Percentiles rank a stretch among this genome's conserved stretches.
These are phyloP conservation scores for Anthostomella pinea DNA, from an alignment of 2,329 filamentous ascomycete genomes.

Conservation along the genomic window DNA sequence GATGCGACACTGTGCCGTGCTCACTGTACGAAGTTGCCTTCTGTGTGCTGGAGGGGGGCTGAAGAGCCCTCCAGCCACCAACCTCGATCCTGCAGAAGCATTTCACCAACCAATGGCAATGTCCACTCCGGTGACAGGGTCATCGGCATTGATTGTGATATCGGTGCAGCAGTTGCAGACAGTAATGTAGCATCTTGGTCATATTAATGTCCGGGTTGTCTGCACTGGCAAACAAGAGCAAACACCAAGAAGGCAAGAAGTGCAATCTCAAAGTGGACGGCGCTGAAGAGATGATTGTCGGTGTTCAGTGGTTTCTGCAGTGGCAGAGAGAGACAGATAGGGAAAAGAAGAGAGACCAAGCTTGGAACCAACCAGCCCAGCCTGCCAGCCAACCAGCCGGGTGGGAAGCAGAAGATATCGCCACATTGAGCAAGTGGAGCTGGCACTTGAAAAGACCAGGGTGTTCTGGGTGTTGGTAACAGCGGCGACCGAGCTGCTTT, in stretches of 20 bases:
- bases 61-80: slow-evolving; percentile 1
- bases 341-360: background rate
- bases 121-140: too few species aligned
- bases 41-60: slow-evolving; percentile 1
- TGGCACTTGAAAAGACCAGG: too few species aligned
- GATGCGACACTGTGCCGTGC: background rate
- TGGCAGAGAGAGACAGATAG: background rate
- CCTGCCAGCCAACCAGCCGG: background rate
- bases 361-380: background rate
- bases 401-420: background rate
- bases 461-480: too few species aligned
- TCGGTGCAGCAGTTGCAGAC: too few species aligned
- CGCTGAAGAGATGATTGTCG: too few species aligned
- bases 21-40: background rate
- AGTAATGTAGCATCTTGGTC: too few species aligned
- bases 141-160: background rate
- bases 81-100: background rate
- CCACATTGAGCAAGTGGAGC: slow-evolving; percentile 1
- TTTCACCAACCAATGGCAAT: background rate
- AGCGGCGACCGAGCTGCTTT: too few species aligned
- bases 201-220: too few species aligned
- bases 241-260: too few species aligned
- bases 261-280: too few species aligned
- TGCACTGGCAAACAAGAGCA: too few species aligned
- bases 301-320: background rate